Percentiles rank a stretch among this genome's conserved stretches.
phyloP scores from a whole-genome alignment of 2,329 filamentous ascomycete species.

The Emmonsiellopsis sp. region DNA sequence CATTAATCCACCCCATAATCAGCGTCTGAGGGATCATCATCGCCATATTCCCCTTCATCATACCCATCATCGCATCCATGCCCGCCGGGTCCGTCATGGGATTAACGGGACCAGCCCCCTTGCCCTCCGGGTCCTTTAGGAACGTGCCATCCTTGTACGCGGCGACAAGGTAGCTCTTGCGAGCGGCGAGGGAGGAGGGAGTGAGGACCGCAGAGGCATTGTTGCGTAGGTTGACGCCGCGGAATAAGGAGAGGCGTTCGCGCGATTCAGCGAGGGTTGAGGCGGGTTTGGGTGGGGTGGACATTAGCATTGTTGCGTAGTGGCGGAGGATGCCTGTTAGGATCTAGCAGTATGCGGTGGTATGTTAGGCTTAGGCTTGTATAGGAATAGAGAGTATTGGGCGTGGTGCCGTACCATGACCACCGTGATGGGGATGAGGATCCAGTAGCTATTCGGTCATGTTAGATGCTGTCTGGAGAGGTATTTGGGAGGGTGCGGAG shows the following conservation, averaged over 20 bases:
- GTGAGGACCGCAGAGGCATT: slow-evolving; percentile 78
- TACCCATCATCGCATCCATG: slow-evolving; percentile 99
- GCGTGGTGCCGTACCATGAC: slow-evolving; percentile 62
- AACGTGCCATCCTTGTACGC: slow-evolving; percentile 81
- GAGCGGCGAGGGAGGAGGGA: slow-evolving; percentile 63
- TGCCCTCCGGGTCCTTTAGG: slow-evolving; percentile 77
- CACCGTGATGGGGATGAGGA: slow-evolving; percentile 90
- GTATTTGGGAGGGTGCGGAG: not conserved
- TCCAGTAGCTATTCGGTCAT: slow-evolving; percentile 72
- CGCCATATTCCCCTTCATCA: slow-evolving; percentile 99
- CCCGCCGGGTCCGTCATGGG: slow-evolving; percentile 90
- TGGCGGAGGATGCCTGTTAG: slow-evolving; percentile 92
- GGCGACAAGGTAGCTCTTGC: slow-evolving; percentile 71
- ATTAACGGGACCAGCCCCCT: slow-evolving; percentile 81
- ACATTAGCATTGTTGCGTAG: slow-evolving; percentile 89
- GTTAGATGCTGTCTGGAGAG: not conserved
- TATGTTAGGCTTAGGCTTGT: not conserved
- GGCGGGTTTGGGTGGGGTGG: slow-evolving; percentile 69
- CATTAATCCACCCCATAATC: slow-evolving; percentile 99
- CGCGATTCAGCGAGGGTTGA: slow-evolving; percentile 53
- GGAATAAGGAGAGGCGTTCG: slow-evolving; percentile 77
- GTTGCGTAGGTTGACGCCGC: slow-evolving; percentile 72
- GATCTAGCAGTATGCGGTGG: slow-evolving; percentile 45
- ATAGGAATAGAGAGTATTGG: not conserved
- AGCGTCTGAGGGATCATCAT: slow-evolving; percentile 99